phyloP scores from a whole-genome alignment of 768 basidiomycete genomes.

The Naganishia randhawae region DNA sequence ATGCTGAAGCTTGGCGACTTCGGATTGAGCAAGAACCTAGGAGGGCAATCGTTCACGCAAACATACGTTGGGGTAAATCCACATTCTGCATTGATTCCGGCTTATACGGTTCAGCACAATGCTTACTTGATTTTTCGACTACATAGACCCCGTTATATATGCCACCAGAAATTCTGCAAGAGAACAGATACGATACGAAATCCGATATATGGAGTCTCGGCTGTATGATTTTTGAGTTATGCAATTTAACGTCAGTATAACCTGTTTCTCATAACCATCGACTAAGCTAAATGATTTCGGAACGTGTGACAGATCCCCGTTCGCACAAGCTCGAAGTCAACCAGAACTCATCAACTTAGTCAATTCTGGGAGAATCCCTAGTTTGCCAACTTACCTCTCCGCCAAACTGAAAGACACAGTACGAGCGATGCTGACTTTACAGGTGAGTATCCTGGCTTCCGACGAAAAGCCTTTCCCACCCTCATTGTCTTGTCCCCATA shows the following conservation, averaged over 20 bases:
- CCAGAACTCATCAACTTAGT: slow-evolving; percentile 46
- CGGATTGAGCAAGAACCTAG: slow-evolving; percentile 86
- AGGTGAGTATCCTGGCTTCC: slow-evolving; percentile 32
- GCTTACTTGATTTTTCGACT: slow-evolving; percentile 22
- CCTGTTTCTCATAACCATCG: neutral
- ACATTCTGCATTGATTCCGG: too few species aligned
- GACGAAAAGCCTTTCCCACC: neutral
- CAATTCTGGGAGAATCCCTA: slow-evolving; percentile 38
- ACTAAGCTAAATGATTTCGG: neutral
- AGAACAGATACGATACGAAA: slow-evolving; percentile 94
- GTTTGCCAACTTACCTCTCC: slow-evolving; percentile 42
- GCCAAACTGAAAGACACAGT: slow-evolving; percentile 40
- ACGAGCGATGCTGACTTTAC: slow-evolving; percentile 44
- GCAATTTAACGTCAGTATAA: slow-evolving; percentile 67
- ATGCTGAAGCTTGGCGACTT: slow-evolving; percentile 96
- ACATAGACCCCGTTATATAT: slow-evolving; percentile 97
- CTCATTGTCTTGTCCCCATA: slow-evolving; percentile 9
- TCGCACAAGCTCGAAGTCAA: slow-evolving; percentile 45
- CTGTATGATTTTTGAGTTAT: slow-evolving; percentile 93
- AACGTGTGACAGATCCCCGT: slow-evolving; percentile 42
- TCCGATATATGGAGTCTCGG: slow-evolving; percentile 98
- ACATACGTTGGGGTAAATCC: slow-evolving; percentile 89
- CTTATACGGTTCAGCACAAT: neutral
- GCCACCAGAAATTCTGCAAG: slow-evolving; percentile 97
- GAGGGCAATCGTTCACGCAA: slow-evolving; percentile 81